Evolutionary conservation across 169 alveolate species (phyloP), one percentile per base, ranked within the genome.

Genomic region (Cryptosporidium xiaoi): DNA sequence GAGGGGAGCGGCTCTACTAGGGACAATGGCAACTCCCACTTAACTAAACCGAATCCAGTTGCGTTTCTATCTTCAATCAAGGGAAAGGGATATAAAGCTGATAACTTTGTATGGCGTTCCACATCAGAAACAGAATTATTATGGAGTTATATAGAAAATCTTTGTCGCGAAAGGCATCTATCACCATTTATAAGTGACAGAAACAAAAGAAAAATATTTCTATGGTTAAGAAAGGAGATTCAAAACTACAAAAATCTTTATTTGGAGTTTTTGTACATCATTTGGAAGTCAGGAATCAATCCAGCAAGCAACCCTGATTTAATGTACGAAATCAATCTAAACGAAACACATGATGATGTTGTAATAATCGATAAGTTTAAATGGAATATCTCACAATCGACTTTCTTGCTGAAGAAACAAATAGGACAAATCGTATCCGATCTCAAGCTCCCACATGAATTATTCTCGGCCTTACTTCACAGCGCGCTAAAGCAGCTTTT

Each of bases 311-410:
- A 77, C 77, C 50, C 77, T 5, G 24, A 58, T 18, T 20, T 77
- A 27, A 77, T 77, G 2, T n/a, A 48, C 18, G 87, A 77, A 29
- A 62, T 77, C 7, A 7, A 34, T 44, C 48, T 77, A 60, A 58
- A n/a, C 48, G 87, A 77, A 27, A 44, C 71, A n/a, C 40, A 60
- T 40, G 87, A 44, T 8, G 87, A 77, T 77, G n/a, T 77, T 24
- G 62, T 60, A n/a, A 40, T 77, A 4, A 77, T 29, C 1, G 87
- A 77, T 15, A 77, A 20, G 71, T 77, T 77, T 31, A 62, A 77
- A 33, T 77, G 87, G 87, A 77, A 77, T 18, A 77, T 77, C 36
- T 77, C 77, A 5, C 51, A 58, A 34, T 50, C 87, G n/a, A 56
- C 87, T 40, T 20, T 20, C 18, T 24, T 31, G 51, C 31, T 77